Evolutionary conservation across 495 filamentous ascomycete species (phyloP).

Genomic region (Sphaerosporella brunnea): DNA sequence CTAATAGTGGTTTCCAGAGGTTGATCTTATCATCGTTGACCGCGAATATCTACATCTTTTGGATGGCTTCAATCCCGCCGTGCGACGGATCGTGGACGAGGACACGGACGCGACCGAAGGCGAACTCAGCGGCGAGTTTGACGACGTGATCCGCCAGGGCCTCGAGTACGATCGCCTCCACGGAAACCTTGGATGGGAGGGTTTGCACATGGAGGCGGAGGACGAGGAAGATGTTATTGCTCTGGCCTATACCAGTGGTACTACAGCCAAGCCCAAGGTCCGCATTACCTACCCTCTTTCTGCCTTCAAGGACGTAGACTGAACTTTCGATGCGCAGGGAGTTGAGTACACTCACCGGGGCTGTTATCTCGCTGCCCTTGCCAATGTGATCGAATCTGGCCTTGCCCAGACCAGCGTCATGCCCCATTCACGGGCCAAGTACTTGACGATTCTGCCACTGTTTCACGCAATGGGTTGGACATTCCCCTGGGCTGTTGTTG

Average conservation of each 20-base stretch:
- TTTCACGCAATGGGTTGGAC: slow-evolving; percentile 92
- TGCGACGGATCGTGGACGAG: slow-evolving; percentile 61
- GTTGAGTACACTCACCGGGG: slow-evolving; percentile 84
- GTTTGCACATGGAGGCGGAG: slow-evolving; percentile 44
- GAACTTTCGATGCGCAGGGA: slow-evolving; percentile 33
- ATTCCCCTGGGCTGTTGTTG: slow-evolving; percentile 73
- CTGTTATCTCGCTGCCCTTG: slow-evolving; percentile 66
- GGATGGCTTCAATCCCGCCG: slow-evolving; percentile 43
- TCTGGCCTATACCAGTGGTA: slow-evolving; percentile 84
- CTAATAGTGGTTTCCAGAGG: slow-evolving; percentile 29
- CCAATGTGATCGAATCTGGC: slow-evolving; percentile 73
- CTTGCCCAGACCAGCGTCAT: slow-evolving; percentile 31
- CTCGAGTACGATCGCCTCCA: slow-evolving; percentile 45
- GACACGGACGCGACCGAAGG: slow-evolving; percentile 70
- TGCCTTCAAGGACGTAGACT: not conserved
- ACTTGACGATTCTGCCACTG: slow-evolving; percentile 23
- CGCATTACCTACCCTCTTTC: not conserved
- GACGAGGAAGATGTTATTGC: slow-evolving; percentile 70
- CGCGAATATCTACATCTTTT: slow-evolving; percentile 56
- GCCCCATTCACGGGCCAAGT: slow-evolving; percentile 10
- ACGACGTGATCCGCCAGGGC: slow-evolving; percentile 68
- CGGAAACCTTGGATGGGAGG: slow-evolving; percentile 57
- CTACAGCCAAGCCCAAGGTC: slow-evolving; percentile 67
- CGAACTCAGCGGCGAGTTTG: slow-evolving; percentile 58
- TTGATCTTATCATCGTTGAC: slow-evolving; percentile 78